Percentiles rank a stretch among this genome's conserved stretches.
phyloP scores from a whole-genome alignment of 2,329 filamentous ascomycete species.

The Stagonosporopsis vannaccii region DNA sequence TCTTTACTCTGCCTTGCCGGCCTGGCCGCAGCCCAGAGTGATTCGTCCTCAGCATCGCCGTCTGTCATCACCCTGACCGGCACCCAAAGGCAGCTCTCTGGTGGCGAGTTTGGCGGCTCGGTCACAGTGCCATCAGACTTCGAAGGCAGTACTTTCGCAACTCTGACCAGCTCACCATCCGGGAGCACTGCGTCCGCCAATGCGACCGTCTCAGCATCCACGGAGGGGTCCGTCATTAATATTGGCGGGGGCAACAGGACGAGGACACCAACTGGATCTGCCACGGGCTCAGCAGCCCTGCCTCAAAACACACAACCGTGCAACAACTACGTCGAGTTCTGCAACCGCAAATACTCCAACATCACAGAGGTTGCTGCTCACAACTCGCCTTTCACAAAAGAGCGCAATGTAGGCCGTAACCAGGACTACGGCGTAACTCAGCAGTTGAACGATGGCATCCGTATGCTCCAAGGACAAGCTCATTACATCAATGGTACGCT shows the following conservation, averaged over 20 bases:
- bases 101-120: slow-evolving; percentile 32
- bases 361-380: slow-evolving; percentile 53
- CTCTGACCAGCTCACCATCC: slow-evolving; percentile 25
- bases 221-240: slow-evolving; percentile 33
- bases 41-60: slow-evolving; percentile 31
- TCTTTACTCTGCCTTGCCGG: slow-evolving; percentile 35
- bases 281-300: slow-evolving; percentile 33
- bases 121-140: slow-evolving; percentile 41
- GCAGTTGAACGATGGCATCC: slow-evolving; percentile 52
- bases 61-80: slow-evolving; percentile 36
- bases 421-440: slow-evolving; percentile 48
- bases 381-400: slow-evolving; percentile 47
- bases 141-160: slow-evolving; percentile 36
- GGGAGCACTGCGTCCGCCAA: slow-evolving; percentile 31
- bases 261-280: slow-evolving; percentile 29
- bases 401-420: slow-evolving; percentile 46
- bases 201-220: slow-evolving; percentile 27
- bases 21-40: slow-evolving; percentile 33
- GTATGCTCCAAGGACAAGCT: slow-evolving; percentile 65
- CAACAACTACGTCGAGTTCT: slow-evolving; percentile 52
- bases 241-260: slow-evolving; percentile 41
- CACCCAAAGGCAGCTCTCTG: slow-evolving; percentile 24
- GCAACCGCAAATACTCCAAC: slow-evolving; percentile 50
- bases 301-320: slow-evolving; percentile 53
- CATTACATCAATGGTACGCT: slow-evolving; percentile 66